Base-by-base conservation (phyloP, 1,284 basidiomycete species). In the Ceratobasidium sp. region DNA sequence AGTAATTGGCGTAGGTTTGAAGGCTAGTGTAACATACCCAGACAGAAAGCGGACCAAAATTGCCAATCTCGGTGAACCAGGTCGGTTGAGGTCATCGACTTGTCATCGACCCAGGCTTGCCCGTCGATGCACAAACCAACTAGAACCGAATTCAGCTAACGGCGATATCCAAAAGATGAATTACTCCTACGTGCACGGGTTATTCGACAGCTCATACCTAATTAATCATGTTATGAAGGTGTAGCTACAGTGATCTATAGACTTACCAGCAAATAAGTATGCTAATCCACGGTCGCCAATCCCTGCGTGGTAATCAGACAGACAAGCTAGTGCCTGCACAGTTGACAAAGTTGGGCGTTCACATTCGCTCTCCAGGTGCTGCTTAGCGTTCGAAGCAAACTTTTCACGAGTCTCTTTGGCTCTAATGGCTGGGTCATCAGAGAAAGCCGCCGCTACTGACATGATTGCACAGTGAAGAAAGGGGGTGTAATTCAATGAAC, bases 381-480 rank as follows among this genome's bases (percentile, higher is more conserved):
- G 85, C 83, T 90, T 90, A 0, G 91, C 91, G 75, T 87, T 86
- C 5, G 85, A 82, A 9, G 89, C 89, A 80, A 90, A 92, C 28
- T 84, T 83, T 54, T 85, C 83, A 2, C 91, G 85, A 0, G 87
- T 85, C 48, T 85, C 85, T 20, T 86, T 82, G 57, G 88, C 86
- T 9, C 87, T 85, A 50, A 91, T 85, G 26, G 83, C 81, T 0
- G 88, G 88, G 59, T 91, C 87, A 70, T 91, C 89, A 2, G 90
- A 88, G 81, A 90, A 92, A 0, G 89, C 88, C 0, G 89, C 85
- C 0, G 89, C 91, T 38, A 93, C 84, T 0, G 91, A 86, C 9
- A 94, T 84, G 0, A 92, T 84, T 3, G 90, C 87, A 81, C 93
- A 93, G 84, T 94, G 92, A 2, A 93, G 85, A 86, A 93, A 90